Conservation (phyloP, 2,329 filamentous ascomycete species). For the Aspergillus japonicus region DNA sequence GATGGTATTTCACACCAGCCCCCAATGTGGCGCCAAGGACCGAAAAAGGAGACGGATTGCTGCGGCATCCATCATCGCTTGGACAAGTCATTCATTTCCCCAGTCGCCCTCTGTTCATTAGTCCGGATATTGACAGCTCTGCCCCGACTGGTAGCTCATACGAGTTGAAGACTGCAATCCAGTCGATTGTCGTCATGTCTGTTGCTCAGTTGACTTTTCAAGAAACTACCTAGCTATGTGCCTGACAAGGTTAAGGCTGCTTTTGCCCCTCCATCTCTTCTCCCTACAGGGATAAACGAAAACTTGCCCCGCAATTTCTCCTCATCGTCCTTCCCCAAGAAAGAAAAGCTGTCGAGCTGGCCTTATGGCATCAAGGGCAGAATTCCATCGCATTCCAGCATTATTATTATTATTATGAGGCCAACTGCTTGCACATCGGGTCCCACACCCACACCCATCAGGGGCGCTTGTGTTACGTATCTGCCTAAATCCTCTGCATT, state of each 20-base stretch:
- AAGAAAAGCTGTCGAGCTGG: background rate
- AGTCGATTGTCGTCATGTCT: background rate
- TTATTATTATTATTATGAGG: background rate
- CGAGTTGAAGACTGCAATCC: background rate
- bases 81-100: background rate
- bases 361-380: background rate
- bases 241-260: background rate
- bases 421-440: background rate
- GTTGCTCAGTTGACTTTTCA: too few species aligned
- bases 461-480: constrained; percentile 14
- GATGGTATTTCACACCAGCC: background rate
- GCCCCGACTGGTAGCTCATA: background rate
- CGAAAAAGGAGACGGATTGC: constrained; percentile 3
- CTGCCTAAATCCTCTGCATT: constrained; percentile 22
- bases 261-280: background rate
- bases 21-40: background rate
- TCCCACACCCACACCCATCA: background rate
- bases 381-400: background rate
- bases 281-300: background rate
- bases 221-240: background rate
- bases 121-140: background rate
- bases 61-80: background rate
- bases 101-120: background rate
- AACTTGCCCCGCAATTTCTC: background rate
- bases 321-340: background rate